Evolutionary conservation across 208 protist genomes (phyloP).

Genomic region (Trypanosoma rangeli): DNA sequence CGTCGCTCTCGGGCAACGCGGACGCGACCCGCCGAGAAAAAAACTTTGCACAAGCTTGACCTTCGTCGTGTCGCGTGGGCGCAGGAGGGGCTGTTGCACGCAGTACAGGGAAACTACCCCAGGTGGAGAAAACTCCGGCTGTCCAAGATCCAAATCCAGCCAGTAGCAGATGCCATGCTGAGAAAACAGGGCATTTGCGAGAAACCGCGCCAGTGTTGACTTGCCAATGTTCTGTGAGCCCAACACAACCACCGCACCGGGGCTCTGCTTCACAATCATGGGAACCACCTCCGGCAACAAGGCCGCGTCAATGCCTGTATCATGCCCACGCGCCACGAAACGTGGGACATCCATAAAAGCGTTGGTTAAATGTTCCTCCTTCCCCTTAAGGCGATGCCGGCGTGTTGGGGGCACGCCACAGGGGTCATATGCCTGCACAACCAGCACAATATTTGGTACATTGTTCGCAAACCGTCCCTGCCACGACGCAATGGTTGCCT

Average conservation of each 20-base stretch:
- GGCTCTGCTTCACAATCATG: conserved; percentile 30
- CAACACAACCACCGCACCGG: conserved; percentile 64
- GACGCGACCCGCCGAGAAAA: conserved; percentile 55
- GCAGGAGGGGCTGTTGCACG: conserved; percentile 56
- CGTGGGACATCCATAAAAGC: conserved; percentile 69
- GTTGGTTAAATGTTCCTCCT: conserved; percentile 5
- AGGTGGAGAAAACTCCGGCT: conserved; percentile 85
- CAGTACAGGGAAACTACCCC: conserved; percentile 63
- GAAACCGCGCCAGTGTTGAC: conserved; percentile 77
- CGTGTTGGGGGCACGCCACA: conserved; percentile 18
- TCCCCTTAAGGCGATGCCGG: conserved; percentile 21
- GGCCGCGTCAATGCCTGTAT: conserved; percentile 42
- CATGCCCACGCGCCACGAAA: conserved; percentile 55
- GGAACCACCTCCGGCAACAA: conserved; percentile 65
- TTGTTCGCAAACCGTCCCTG: conserved; percentile 37
- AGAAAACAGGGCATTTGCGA: conserved; percentile 75
- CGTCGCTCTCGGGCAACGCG: conserved; percentile 45
- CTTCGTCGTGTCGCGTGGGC: conserved; percentile 37
- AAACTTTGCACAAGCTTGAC: conserved; percentile 41
- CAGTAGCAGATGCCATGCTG: conserved; percentile 76
- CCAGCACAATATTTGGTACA: conserved; percentile 45
- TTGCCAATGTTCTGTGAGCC: conserved; percentile 83
- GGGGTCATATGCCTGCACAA: conserved; percentile 58
- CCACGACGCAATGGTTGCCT: conserved; percentile 50
- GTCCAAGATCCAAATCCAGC: conserved; percentile 86